Conservation (phyloP, 179 eudicot genomes). For the Spinacia oleracea region DNA sequence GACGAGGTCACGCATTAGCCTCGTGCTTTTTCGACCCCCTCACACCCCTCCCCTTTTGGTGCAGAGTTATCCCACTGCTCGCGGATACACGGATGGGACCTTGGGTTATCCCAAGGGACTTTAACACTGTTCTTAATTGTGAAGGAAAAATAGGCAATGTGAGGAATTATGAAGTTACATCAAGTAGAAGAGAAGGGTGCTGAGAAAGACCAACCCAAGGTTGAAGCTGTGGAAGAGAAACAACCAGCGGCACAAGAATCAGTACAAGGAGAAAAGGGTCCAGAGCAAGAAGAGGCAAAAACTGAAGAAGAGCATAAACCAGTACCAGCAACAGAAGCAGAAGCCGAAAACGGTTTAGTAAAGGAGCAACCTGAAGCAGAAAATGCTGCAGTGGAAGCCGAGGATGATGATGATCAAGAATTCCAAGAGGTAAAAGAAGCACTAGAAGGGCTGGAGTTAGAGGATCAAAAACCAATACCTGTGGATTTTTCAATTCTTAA, state of each 20-base stretch:
- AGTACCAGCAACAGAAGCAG: neutral
- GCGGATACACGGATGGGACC: no score
- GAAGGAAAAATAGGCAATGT: no score
- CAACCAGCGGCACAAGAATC: neutral
- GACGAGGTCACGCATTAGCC: no score
- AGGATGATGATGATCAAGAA: conserved; percentile 20
- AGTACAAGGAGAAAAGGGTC: neutral
- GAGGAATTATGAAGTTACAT: no score
- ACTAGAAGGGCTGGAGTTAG: conserved; percentile 22
- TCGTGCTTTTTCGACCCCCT: no score
- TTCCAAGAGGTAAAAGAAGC: neutral
- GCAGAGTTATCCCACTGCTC: no score
- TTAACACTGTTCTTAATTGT: no score
- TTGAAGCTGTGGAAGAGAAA: conserved; percentile 1
- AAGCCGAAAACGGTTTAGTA: neutral
- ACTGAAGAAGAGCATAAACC: conserved; percentile 8
- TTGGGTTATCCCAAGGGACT: no score
- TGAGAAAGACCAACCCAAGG: conserved; percentile 4
- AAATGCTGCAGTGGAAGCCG: neutral
- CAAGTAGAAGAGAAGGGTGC: conserved; percentile 13
- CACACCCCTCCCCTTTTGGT: no score
- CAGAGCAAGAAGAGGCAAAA: neutral
- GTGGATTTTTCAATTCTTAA: neutral
- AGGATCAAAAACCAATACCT: no score
- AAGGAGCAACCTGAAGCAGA: neutral